These are phyloP conservation scores for Symbiotaphrina buchneri DNA, from an alignment of 495 filamentous ascomycete genomes.

Conservation along the genomic window DNA sequence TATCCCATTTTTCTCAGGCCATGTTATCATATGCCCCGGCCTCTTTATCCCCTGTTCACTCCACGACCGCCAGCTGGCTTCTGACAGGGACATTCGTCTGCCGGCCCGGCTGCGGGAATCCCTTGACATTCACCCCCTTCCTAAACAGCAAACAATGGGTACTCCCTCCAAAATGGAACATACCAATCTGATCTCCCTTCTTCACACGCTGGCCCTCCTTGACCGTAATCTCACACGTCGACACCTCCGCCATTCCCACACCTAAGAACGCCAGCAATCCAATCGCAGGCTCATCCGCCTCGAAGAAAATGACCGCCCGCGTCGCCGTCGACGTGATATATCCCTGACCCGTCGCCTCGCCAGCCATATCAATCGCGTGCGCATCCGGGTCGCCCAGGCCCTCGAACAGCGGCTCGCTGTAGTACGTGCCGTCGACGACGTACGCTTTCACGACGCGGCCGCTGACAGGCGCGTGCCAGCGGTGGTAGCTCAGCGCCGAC, in stretches of 20 bases:
- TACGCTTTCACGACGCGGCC: constrained; percentile 31
- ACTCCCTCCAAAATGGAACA: constrained; percentile 56
- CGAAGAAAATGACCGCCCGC: constrained; percentile 41
- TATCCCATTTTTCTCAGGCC: too few relatives aligned
- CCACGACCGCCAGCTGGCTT: background rate
- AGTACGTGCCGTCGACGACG: constrained; percentile 43
- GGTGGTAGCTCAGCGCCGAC: constrained; percentile 40
- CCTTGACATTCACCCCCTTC: background rate
- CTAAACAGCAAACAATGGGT: constrained; percentile 38
- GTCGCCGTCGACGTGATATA: constrained; percentile 37
- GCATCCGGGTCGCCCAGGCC: constrained; percentile 16
- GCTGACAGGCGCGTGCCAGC: constrained; percentile 43
- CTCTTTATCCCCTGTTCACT: too few relatives aligned
- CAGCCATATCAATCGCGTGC: constrained; percentile 12
- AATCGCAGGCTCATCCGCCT: constrained; percentile 40
- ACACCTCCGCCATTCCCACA: constrained; percentile 52
- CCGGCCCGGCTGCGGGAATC: background rate
- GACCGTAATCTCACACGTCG: constrained; percentile 42
- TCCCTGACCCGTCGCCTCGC: too few relatives aligned
- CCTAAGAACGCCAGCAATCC: constrained; percentile 42
- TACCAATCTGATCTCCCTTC: constrained; percentile 46
- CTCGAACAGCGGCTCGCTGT: constrained; percentile 34
- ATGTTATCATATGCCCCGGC: too few relatives aligned
- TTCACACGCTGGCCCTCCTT: constrained; percentile 30
- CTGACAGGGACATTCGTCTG: background rate